Conservation (phyloP, 228 moss, liverwort and hornwort species). For the Sphagnum magellanicum region DNA sequence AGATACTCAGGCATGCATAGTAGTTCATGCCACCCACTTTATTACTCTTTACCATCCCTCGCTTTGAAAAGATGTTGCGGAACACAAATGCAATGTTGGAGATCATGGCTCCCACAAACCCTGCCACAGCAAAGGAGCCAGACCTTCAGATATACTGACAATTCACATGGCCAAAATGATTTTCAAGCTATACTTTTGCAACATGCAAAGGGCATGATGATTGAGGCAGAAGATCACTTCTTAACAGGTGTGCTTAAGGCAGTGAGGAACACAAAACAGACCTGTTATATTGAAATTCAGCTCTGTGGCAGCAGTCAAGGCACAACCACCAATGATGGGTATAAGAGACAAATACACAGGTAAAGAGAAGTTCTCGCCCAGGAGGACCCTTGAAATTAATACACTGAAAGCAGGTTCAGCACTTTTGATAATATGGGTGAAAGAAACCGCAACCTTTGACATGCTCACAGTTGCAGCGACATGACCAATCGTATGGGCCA, state of each 20-base stretch:
- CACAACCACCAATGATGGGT: slow-evolving; percentile 74
- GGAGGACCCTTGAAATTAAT: slow-evolving; percentile 37
- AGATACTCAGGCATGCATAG: slow-evolving; percentile 71
- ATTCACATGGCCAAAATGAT: too few relatives aligned
- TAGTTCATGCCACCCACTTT: slow-evolving; percentile 74
- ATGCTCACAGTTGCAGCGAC: slow-evolving; percentile 79
- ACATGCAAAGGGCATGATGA: too few relatives aligned
- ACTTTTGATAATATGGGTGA: slow-evolving; percentile 80
- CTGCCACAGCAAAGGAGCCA: slow-evolving; percentile 20
- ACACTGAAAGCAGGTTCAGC: slow-evolving; percentile 64
- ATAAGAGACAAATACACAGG: slow-evolving; percentile 48
- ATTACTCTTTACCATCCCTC: slow-evolving; percentile 49
- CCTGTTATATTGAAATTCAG: slow-evolving; percentile 57
- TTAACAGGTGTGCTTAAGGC: too few relatives aligned
- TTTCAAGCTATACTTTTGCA: too few relatives aligned
- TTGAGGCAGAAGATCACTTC: too few relatives aligned
- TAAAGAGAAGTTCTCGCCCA: slow-evolving; percentile 30
- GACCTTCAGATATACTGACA: too few relatives aligned
- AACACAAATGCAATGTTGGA: slow-evolving; percentile 82
- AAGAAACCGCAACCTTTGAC: slow-evolving; percentile 74
- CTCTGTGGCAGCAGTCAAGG: slow-evolving; percentile 43
- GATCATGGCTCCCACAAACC: slow-evolving; percentile 73
- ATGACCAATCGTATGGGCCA: slow-evolving; percentile 74
- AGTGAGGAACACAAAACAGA: too few relatives aligned
- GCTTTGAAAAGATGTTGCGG: slow-evolving; percentile 74